A percentile compares a stretch with the other conserved stretches of the same genome.
phyloP scores from a whole-genome alignment of 176 grass and related monocot species.

The Puya raimondii region DNA sequence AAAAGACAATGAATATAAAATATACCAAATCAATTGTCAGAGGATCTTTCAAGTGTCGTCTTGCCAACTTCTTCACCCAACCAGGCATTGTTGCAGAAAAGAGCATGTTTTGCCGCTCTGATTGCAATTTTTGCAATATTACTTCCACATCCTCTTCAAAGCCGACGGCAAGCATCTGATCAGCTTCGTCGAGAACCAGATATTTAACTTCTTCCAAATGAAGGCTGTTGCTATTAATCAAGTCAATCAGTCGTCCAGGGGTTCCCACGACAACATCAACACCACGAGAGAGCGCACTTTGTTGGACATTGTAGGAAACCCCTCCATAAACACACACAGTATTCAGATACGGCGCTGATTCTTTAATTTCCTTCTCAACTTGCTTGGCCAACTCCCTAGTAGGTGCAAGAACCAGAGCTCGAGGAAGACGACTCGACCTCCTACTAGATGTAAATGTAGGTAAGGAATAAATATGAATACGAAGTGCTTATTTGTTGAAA shows the following conservation, averaged over 20 bases:
- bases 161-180: slow-evolving; percentile 98
- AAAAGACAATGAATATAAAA: not conserved
- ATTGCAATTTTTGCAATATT: slow-evolving; percentile 72
- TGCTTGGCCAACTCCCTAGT: slow-evolving; percentile 94
- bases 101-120: slow-evolving; percentile 80
- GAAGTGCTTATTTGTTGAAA: not conserved
- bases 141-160: slow-evolving; percentile 99
- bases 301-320: slow-evolving; percentile 78
- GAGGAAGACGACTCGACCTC: slow-evolving; percentile 56
- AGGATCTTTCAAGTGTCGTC: slow-evolving; percentile 72
- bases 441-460: slow-evolving; percentile 13
- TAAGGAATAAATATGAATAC: slow-evolving; percentile 6
- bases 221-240: slow-evolving; percentile 68
- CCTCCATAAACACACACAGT: slow-evolving; percentile 96
- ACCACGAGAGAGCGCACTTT: slow-evolving; percentile 73
- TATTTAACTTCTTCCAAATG: slow-evolving; percentile 74
- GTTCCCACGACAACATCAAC: slow-evolving; percentile 99
- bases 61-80: slow-evolving; percentile 94
- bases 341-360: slow-evolving; percentile 67
- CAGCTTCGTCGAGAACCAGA: slow-evolving; percentile 94
- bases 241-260: slow-evolving; percentile 92
- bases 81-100: slow-evolving; percentile 97
- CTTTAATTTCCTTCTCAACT: slow-evolving; percentile 99
- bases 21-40: slow-evolving; percentile 94
- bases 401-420: slow-evolving; percentile 80